Evolutionary conservation across 805 yeast genomes (phyloP).

Genomic region (Ogataea methylovora): DNA sequence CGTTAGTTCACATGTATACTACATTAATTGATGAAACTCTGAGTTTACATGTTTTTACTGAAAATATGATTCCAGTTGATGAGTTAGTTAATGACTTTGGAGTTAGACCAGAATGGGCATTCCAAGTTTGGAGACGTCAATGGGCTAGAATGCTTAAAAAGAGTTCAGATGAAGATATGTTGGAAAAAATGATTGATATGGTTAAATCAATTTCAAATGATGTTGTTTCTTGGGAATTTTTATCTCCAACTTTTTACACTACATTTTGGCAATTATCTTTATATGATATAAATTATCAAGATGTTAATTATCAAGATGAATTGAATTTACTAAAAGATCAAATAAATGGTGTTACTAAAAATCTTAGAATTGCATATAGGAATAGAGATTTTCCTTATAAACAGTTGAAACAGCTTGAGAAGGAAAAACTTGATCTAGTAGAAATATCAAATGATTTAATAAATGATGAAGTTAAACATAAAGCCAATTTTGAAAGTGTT

Average conservation of each 20-base stretch:
- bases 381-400: conserved; percentile 15
- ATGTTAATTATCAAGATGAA: conserved; percentile 42
- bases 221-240: conserved; percentile 13
- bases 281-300: conserved; percentile 59
- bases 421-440: conserved; percentile 19
- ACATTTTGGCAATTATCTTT: conserved; percentile 70
- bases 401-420: conserved; percentile 14
- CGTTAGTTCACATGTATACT: conserved; percentile 58
- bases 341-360: conserved; percentile 28
- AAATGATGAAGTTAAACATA: conserved; percentile 41
- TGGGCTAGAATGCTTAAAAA: conserved; percentile 22
- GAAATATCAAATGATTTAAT: conserved; percentile 18
- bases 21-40: conserved; percentile 51
- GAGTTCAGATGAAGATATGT: conserved; percentile 1
- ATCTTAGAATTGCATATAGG: conserved; percentile 23
- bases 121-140: conserved; percentile 65
- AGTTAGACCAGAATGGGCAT: conserved; percentile 56
- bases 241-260: conserved; percentile 36
- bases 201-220: conserved; percentile 9
- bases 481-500: conserved; percentile 27
- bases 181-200: conserved; percentile 2
- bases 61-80: conserved; percentile 32
- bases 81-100: conserved; percentile 34
- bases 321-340: conserved; percentile 29
- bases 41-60: conserved; percentile 22